phyloP scores from a whole-genome alignment of 2,329 filamentous ascomycete genomes.

The Arthrobotrys musiformis region DNA sequence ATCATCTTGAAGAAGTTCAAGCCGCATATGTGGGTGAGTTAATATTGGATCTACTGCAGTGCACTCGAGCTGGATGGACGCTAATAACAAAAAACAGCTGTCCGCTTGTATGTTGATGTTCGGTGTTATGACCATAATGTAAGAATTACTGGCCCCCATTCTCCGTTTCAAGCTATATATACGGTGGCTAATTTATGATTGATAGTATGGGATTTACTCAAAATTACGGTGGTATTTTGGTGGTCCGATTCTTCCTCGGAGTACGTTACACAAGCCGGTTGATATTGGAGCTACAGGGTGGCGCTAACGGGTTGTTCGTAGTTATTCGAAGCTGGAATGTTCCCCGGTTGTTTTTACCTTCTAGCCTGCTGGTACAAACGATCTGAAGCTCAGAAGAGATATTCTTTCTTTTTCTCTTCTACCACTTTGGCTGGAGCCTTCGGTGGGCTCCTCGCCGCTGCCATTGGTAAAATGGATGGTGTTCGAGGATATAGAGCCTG shows the following conservation, averaged over 20 bases:
- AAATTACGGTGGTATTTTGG: slow-evolving; percentile 80
- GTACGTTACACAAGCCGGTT: slow-evolving; percentile 59
- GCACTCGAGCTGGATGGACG: too few relatives aligned
- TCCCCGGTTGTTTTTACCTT: slow-evolving; percentile 78
- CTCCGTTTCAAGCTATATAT: background rate
- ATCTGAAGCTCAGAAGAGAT: slow-evolving; percentile 87
- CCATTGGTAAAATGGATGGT: slow-evolving; percentile 87
- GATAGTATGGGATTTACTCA: slow-evolving; percentile 71
- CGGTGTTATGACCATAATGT: slow-evolving; percentile 66
- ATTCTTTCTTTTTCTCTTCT: slow-evolving; percentile 90
- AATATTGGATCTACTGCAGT: too few relatives aligned
- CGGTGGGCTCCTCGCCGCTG: slow-evolving; percentile 83
- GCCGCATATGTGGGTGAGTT: slow-evolving; percentile 73
- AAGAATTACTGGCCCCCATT: background rate
- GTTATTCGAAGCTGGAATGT: slow-evolving; percentile 75
- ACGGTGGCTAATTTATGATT: slow-evolving; percentile 1
- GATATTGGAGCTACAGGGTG: background rate
- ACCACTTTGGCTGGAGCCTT: slow-evolving; percentile 85
- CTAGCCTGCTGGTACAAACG: slow-evolving; percentile 90
- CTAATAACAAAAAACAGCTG: slow-evolving; percentile 62
- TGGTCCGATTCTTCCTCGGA: slow-evolving; percentile 86
- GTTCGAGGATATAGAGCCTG: slow-evolving; percentile 76
- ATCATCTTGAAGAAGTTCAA: slow-evolving; percentile 75
- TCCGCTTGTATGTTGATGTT: slow-evolving; percentile 86
- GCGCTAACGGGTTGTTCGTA: background rate